Percentiles rank a stretch among this genome's conserved stretches.
Conservation (phyloP, 257 asterid genomes). For the Coffea canephora region DNA sequence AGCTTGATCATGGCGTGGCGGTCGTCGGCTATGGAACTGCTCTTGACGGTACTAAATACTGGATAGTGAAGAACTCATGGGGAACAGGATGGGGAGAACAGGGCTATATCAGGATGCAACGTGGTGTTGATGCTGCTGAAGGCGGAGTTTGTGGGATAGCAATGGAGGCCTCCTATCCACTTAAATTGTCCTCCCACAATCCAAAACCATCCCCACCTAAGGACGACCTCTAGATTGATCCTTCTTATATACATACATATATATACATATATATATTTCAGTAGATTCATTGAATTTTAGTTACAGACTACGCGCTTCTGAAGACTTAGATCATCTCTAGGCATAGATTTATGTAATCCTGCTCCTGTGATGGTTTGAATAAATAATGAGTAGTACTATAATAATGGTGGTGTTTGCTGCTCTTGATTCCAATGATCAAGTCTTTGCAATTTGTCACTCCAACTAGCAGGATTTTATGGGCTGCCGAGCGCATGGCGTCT, state of each 20-base stretch:
- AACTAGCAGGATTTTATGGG: neutral
- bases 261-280: neutral
- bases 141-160: slow-evolving; percentile 77
- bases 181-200: slow-evolving; percentile 51
- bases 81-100: slow-evolving; percentile 70
- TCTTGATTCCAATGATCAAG: neutral
- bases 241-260: neutral
- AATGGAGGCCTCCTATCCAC: slow-evolving; percentile 70
- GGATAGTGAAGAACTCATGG: slow-evolving; percentile 83
- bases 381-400: slow-evolving; percentile 13
- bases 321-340: neutral
- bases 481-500: neutral
- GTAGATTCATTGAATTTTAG: neutral
- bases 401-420: neutral
- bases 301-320: neutral
- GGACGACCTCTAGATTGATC: slow-evolving; percentile 54
- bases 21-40: slow-evolving; percentile 67
- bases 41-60: slow-evolving; percentile 61
- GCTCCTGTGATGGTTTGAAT: slow-evolving; percentile 18
- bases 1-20: slow-evolving; percentile 80
- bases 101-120: slow-evolving; percentile 61
- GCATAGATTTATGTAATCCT: neutral
- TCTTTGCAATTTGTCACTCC: neutral
- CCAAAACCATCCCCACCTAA: slow-evolving; percentile 39
- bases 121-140: slow-evolving; percentile 36